Evolutionary conservation across 108 stramenopile species (phyloP), one percentile per base, ranked within the genome.

Genomic region (Fragilaria crotonensis): DNA sequence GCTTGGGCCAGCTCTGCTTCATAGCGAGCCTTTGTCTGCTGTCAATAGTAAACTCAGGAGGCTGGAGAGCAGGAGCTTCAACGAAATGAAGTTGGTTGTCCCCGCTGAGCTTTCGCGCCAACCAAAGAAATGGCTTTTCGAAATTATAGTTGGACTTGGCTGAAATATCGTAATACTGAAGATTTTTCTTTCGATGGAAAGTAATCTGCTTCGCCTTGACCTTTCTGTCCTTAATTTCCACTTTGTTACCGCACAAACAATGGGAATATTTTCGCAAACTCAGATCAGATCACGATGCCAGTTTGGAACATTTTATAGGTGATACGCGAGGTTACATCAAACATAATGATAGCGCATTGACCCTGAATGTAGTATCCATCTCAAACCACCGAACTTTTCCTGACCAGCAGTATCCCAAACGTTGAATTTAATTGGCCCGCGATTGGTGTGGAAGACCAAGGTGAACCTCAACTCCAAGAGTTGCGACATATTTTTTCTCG

Each of bases 81-180:
- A 97, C 96, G 65, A 99, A 99, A 64, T 87, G 81, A 60, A 99
- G 88, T 64, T 80, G 78, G 69, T 96, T 89, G 86, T 98, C 95
- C 21, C 97, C 96, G 55, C 84, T 76, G 55, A 99, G 84, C 87
- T 98, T 98, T 51, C 96, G 83, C 33, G 99, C 96, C 71, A 99
- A 78, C 97, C 96, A 98, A 36, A 99, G 84, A 81, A 99, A 99
- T 23, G 99, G 99, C 90, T 98, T 98, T 84, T 98, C 99, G 63
- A 98, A 98, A 94, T 99, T 98, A 90, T 98, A 98, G 87, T 99
- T 99, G 31, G 86, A 92, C 82, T 99, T 99, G 51, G 99, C 99
- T 17, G 97, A 98, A 65, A 99, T 98, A 76, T 99, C 97, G 64
- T 96, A 98, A 75, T 99, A 99, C 79, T 98, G 97, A 49, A 99